These are phyloP conservation scores for Phytophthora lateralis DNA, from an alignment of 352 stramenopile species.

Conservation along the genomic window DNA sequence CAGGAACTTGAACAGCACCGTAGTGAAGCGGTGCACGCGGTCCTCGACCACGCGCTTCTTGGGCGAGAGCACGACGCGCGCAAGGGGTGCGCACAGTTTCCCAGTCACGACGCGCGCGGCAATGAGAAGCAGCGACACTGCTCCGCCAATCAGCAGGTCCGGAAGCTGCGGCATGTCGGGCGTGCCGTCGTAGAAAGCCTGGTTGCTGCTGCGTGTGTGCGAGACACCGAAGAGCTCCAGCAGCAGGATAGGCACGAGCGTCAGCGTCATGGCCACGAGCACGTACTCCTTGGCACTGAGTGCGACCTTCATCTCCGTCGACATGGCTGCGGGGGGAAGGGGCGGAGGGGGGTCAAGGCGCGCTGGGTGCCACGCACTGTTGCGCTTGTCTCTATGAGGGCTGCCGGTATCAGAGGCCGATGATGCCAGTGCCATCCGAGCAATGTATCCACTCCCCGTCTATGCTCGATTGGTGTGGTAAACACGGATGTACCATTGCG, in stretches of 20 bases:
- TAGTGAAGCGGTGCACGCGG: slow-evolving; percentile 69
- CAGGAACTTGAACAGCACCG: slow-evolving; percentile 78
- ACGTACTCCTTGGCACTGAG: slow-evolving; percentile 67
- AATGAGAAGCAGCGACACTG: slow-evolving; percentile 45
- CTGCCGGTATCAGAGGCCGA: slow-evolving; percentile 13
- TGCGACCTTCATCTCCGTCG: slow-evolving; percentile 67
- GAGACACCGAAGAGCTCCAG: slow-evolving; percentile 56
- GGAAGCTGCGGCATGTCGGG: slow-evolving; percentile 51
- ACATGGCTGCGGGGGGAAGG: slow-evolving; percentile 19
- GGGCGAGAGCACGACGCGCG: slow-evolving; percentile 49
- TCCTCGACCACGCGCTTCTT: slow-evolving; percentile 56
- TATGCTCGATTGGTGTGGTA: slow-evolving; percentile 6
- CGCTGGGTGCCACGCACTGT: not conserved
- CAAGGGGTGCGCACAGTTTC: slow-evolving; percentile 49
- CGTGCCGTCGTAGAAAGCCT: slow-evolving; percentile 31
- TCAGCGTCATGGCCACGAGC: slow-evolving; percentile 58
- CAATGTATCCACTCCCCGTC: slow-evolving; percentile 14
- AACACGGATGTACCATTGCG: slow-evolving; percentile 6
- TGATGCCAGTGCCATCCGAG: slow-evolving; percentile 9
- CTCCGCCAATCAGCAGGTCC: slow-evolving; percentile 47
- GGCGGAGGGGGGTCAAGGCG: not conserved
- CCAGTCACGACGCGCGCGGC: slow-evolving; percentile 43
- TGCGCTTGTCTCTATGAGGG: slow-evolving; percentile 4
- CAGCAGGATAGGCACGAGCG: slow-evolving; percentile 64
- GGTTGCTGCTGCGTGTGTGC: slow-evolving; percentile 41